phyloP scores from a whole-genome alignment of 2,329 filamentous ascomycete genomes.

The Xylaria sp. region DNA sequence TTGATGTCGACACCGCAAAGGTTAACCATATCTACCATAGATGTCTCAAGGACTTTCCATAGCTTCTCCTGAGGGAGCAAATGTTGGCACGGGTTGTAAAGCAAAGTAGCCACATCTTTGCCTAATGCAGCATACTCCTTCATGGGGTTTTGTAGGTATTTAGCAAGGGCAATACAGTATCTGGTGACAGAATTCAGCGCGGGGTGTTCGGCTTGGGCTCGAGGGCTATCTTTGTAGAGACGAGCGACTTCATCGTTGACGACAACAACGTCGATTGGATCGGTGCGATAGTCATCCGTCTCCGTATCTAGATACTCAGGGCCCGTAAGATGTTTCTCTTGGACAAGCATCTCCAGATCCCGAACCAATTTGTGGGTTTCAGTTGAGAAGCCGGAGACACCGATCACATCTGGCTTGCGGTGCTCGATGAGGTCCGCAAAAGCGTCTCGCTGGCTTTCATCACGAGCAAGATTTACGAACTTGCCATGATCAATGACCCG shows the following conservation, averaged over 20 bases:
- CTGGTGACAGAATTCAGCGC: conserved; percentile 80
- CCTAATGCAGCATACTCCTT: conserved; percentile 96
- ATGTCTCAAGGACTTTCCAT: conserved; percentile 87
- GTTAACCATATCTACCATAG: conserved; percentile 98
- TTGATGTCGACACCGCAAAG: conserved; percentile 96
- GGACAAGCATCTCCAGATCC: conserved; percentile 81
- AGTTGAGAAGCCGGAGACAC: conserved; percentile 86
- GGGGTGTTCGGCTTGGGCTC: conserved; percentile 83
- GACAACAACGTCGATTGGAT: conserved; percentile 86
- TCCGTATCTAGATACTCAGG: conserved; percentile 85
- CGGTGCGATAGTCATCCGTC: conserved; percentile 78
- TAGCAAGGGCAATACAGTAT: conserved; percentile 89
- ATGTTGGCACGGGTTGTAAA: conserved; percentile 90
- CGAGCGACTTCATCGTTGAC: conserved; percentile 98
- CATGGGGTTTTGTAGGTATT: conserved; percentile 94
- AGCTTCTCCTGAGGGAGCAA: conserved; percentile 90
- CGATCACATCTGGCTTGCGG: conserved; percentile 88
- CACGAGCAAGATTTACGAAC: conserved; percentile 80
- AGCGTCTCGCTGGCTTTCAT: conserved; percentile 72
- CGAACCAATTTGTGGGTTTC: conserved; percentile 87
- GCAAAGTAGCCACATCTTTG: conserved; percentile 85
- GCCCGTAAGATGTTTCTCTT: conserved; percentile 79
- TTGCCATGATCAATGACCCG: conserved; percentile 90
- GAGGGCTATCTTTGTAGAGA: conserved; percentile 89
- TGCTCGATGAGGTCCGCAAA: conserved; percentile 84